Evolutionary conservation across 106 monocot genomes (phyloP).

Genomic region (Allium sativum): DNA sequence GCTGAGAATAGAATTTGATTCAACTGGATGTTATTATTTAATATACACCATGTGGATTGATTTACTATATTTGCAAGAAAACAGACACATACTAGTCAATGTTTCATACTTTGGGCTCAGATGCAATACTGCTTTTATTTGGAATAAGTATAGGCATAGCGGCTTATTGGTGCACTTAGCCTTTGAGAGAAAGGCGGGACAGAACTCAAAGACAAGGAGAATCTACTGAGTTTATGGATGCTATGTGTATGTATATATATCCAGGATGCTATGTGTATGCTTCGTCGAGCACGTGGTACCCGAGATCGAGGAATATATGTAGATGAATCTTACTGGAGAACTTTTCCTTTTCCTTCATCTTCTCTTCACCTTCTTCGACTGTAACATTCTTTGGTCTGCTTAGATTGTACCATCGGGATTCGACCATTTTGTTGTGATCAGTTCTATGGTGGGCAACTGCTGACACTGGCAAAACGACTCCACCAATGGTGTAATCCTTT

Average conservation of each 20-base stretch:
- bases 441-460: not conserved
- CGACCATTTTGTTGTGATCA: not conserved
- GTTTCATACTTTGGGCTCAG: too few species aligned
- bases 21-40: too few species aligned
- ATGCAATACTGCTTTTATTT: too few species aligned
- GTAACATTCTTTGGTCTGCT: not conserved
- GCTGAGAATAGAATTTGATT: too few species aligned
- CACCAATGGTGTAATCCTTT: slow-evolving; percentile 49
- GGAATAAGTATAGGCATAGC: too few species aligned
- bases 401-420: not conserved
- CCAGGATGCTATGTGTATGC: not conserved
- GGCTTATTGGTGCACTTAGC: too few species aligned
- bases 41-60: too few species aligned
- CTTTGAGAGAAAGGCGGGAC: too few species aligned
- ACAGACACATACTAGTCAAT: too few species aligned
- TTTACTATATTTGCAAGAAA: too few species aligned
- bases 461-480: not conserved
- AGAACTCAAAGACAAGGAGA: too few species aligned
- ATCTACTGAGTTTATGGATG: too few species aligned
- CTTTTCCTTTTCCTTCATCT: not conserved
- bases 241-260: not conserved
- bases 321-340: slow-evolving; percentile 4
- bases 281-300: slow-evolving; percentile 1
- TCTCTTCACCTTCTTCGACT: not conserved
- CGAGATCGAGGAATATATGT: not conserved